Evolutionary conservation across 345 rosid genomes (phyloP).

Genomic region (Fremontodendron californicum): DNA sequence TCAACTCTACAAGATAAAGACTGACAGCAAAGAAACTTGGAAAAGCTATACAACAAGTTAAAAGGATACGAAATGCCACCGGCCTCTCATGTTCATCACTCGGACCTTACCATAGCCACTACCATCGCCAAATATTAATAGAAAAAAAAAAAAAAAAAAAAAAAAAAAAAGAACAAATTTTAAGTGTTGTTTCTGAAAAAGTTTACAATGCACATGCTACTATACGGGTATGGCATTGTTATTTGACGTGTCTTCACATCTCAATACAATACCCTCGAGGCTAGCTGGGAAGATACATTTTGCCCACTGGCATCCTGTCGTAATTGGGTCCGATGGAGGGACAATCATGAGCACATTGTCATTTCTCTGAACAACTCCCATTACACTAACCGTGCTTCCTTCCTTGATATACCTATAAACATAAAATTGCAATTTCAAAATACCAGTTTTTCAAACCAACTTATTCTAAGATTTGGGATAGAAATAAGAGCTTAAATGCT

Average conservation of each 20-base stretch:
- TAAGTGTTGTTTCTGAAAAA: not conserved
- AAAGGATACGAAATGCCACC: not conserved
- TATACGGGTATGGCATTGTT: conserved; percentile 92
- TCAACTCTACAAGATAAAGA: not conserved
- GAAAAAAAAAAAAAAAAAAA: not conserved
- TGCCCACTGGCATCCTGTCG: conserved; percentile 89
- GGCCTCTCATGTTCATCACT: not conserved
- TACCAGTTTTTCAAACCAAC: not conserved
- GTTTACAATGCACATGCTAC: conserved; percentile 4
- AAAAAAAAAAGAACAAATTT: not conserved
- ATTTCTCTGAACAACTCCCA: conserved; percentile 93
- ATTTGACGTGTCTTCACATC: conserved; percentile 94
- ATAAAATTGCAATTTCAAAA: not conserved
- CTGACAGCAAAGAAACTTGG: not conserved
- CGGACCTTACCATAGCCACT: not conserved
- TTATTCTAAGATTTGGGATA: not conserved
- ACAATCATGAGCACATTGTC: conserved; percentile 95
- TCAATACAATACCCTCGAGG: conserved; percentile 87
- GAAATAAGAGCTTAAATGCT: too few species aligned
- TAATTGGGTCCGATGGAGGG: conserved; percentile 69
- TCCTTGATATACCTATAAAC: conserved; percentile 80
- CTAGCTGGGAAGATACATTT: conserved; percentile 79
- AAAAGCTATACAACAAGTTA: conserved; percentile 2
- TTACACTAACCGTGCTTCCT: conserved; percentile 95
- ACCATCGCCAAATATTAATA: not conserved